Evolutionary conservation across 176 grass and related monocot species (phyloP), one percentile per base, ranked within the genome.

Genomic region (Areca catechu): DNA sequence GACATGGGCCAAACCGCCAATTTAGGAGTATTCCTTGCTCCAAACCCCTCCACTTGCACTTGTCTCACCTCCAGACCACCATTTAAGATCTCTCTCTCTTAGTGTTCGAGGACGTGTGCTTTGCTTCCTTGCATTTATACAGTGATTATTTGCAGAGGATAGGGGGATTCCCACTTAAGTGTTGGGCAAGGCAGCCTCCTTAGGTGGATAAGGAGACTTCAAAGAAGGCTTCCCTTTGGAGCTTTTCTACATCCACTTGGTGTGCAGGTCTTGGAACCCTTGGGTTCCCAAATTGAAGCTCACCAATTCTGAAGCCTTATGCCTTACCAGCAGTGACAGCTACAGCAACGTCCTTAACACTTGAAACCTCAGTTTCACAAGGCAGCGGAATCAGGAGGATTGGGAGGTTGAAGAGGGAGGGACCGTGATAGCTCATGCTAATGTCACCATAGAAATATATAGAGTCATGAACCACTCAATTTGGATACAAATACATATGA

Each of bases 241-340:
- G 86, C 64, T 61, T 87, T 84, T 70, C 83, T 51, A 82, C 83
- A 53, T 76, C 76, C 74, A 74, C 56, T 60, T 87, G 68, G 80
- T 71, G 79, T 16, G 77, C 83, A 2, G 91, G 80, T 0, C 24
- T 87, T 24, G 82, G 83, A 30, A 67, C 72, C 24, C 51, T 90
- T 63, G 91, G 91, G 20, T 71, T 90, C 17, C 19, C 24, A 90
- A 87, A 63, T 68, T 96, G 58, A 96, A 90, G 77, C 64, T 90
- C 74, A 79, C 77, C 9, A 76, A 70, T 56, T 89, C 83, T 16
- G 86, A 86, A 70, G 86, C 86, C 19, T 87, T 96, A 63, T 96
- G 91, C 65, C 91, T 86, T 58, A 61, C 80, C 17, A 54, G 34
- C 55, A 83, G 91, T 3, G 77, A 63, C 16, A 77, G 56, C 53